phyloP scores from a whole-genome alignment of 2,329 filamentous ascomycete genomes.

The Hyphodiscus sp. region DNA sequence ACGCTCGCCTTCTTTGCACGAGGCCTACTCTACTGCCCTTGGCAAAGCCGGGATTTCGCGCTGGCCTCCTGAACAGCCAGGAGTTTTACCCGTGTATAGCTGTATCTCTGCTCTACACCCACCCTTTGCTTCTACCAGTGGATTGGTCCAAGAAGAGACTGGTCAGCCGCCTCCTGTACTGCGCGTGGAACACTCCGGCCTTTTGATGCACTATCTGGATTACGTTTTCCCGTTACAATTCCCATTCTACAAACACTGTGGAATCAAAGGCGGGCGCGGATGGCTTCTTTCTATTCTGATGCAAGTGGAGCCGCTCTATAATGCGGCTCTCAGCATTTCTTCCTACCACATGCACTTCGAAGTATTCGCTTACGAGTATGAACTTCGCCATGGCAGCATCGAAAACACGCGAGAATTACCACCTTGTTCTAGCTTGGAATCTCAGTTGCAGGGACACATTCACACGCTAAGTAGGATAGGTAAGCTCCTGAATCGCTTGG shows the following conservation, averaged over 20 bases:
- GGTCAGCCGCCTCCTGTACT: background rate
- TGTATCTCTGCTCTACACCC: too few relatives aligned
- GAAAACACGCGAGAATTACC: too few relatives aligned
- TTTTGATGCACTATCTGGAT: conserved; percentile 54
- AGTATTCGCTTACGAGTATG: background rate
- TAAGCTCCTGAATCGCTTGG: background rate
- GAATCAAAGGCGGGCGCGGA: conserved; percentile 50
- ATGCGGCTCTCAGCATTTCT: conserved; percentile 47
- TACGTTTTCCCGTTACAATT: conserved; percentile 56
- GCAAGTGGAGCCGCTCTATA: conserved; percentile 49
- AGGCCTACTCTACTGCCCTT: too few relatives aligned
- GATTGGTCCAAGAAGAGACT: background rate
- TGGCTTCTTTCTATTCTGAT: conserved; percentile 55
- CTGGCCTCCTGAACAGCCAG: too few relatives aligned
- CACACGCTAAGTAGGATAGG: background rate
- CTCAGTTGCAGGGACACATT: too few relatives aligned
- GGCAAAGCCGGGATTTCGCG: too few relatives aligned
- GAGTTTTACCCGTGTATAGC: too few relatives aligned
- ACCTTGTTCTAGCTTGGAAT: background rate
- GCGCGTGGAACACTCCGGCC: conserved; percentile 12
- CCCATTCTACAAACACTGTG: conserved; percentile 51
- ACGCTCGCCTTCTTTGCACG: too few relatives aligned
- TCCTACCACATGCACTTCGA: conserved; percentile 45
- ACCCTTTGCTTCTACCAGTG: too few relatives aligned
- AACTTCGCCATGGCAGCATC: conserved; percentile 5